Base-by-base conservation (phyloP, 495 filamentous ascomycete genomes). In the Lophiostoma macrostomum region DNA sequence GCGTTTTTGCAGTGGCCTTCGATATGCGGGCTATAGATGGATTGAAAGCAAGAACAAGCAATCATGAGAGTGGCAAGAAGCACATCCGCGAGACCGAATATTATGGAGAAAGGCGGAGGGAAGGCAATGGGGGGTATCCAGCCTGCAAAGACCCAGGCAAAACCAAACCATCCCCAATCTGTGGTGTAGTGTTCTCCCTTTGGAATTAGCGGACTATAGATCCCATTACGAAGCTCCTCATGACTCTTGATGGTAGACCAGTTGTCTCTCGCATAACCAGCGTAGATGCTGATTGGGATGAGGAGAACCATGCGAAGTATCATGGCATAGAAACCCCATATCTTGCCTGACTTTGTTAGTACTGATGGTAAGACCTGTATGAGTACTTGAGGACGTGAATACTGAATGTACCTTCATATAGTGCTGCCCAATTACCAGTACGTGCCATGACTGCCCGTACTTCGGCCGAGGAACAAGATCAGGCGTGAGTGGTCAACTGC, bases 101-200 rank as follows among this genome's bases (percentile, higher is more conserved):
- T 22, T 5, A 57, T 27, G 5, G 37, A 25, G 28, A 53, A 31
- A 4, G 59, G 47, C 2, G 41, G 12, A 3, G 53, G 53, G 23
- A 62, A 13, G 1, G 50, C 7, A 16, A 57, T 24, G n/a, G 35
- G 18, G 1, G 59, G 53, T 19, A 62, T 36, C 53, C 53, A 57
- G 14, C 49, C 32, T 5, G 53, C 46, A 43, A 62, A 49, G 20
- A 38, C 58, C 59, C 59, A 62, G 42, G 43, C 57, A 42, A 62
- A 57, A 12, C 48, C 48, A 30, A 49, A 32, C 42, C 57, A 30
- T 53, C 50, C 57, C 57, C 50, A 55, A 44, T 29, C 38, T 3
- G 19, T 14, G 3, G 42, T 44, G 25, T 44, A 13, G 1, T 25
- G 30, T 23, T 57, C 53, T 11, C 25, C 47, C 4, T 43, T 46